Evolutionary conservation across 1,284 basidiomycete genomes (phyloP), one percentile per base, ranked within the genome.

Genomic region (Cutaneotrichosporon cavernicola): DNA sequence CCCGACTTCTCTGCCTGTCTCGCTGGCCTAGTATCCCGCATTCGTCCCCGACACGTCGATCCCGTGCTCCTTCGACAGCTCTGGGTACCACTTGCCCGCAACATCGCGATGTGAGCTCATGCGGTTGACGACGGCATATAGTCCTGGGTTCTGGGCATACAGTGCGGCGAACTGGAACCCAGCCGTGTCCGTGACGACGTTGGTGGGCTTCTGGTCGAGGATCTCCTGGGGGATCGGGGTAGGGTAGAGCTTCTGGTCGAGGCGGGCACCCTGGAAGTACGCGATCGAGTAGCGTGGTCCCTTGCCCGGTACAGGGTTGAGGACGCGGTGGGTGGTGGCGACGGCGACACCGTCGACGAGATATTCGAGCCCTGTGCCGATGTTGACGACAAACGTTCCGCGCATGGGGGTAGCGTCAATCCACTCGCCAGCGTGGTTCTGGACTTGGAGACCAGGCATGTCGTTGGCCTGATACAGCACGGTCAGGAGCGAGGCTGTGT

Each of bases 261-360:
- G 63, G 14, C 63, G 57, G 4, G 60, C 43, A 36, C 66, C 64
- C 55, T 67, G 63, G 67, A 81, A 82, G 71, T 75, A 92, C 73
- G 91, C 90, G 22, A 92, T 90, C 0, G 90, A 92, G 78, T 90
- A 91, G 7, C 91, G 86, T 55, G 86, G 84, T 38, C 83, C 79
- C 0, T 88, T 87, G 11, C 87, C 87, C 16, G 85, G 84, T 69
- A 94, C 94, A 62, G 66, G 63, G 61, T 62, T 67, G 55, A 90
- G 85, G 0, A 89, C 92, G 36, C 92, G 86, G 74, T 95, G 92
- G 2, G 87, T 78, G 0, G 92, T 94, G 0, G 90, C 92, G 72
- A 89, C 90, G 84, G 92, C 92, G 46, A 91, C 83, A 71, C 91
- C 90, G 75, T 94, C 92, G 30, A 91, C 92, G 89, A 91, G 92